A percentile compares a stretch with the other conserved stretches of the same genome.
Conservation (phyloP, 257 asterid species). For the Solanum peruvianum region DNA sequence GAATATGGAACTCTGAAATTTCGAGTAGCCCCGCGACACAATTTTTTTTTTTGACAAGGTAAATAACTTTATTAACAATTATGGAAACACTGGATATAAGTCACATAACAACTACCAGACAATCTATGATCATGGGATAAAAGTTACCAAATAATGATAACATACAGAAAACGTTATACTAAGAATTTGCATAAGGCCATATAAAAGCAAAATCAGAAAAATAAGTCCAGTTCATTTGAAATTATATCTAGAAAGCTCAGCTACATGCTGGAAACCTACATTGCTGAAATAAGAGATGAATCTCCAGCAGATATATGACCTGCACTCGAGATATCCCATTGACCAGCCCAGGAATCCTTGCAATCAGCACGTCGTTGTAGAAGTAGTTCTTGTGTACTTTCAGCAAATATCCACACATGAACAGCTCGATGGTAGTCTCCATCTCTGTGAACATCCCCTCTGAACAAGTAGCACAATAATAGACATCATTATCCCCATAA, state of each 20-base stretch:
- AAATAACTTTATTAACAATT: not conserved
- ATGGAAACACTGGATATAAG: not conserved
- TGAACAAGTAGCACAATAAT: conserved; percentile 10
- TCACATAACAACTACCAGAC: not conserved
- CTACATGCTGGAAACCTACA: conserved; percentile 21
- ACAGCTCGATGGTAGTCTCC: conserved; percentile 95
- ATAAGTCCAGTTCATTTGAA: not conserved
- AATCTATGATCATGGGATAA: not conserved
- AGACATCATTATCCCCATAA: not conserved
- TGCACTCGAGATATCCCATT: conserved; percentile 96
- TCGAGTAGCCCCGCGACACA: not conserved
- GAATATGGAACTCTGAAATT: not conserved
- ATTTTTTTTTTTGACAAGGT: not conserved
- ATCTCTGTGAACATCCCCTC: conserved; percentile 71
- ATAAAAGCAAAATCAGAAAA: not conserved
- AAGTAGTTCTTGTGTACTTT: conserved; percentile 73
- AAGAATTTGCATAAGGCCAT: not conserved
- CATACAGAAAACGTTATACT: not conserved
- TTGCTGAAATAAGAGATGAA: conserved; percentile 81
- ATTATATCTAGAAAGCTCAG: not conserved
- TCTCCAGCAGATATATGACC: conserved; percentile 98
- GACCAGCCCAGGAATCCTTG: conserved; percentile 96
- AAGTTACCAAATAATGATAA: not conserved
- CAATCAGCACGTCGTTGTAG: conserved; percentile 71
- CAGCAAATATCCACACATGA: conserved; percentile 89